These are phyloP conservation scores for Botryotinia narcissicola DNA, from an alignment of 2,329 filamentous ascomycete species.

Conservation along the genomic window DNA sequence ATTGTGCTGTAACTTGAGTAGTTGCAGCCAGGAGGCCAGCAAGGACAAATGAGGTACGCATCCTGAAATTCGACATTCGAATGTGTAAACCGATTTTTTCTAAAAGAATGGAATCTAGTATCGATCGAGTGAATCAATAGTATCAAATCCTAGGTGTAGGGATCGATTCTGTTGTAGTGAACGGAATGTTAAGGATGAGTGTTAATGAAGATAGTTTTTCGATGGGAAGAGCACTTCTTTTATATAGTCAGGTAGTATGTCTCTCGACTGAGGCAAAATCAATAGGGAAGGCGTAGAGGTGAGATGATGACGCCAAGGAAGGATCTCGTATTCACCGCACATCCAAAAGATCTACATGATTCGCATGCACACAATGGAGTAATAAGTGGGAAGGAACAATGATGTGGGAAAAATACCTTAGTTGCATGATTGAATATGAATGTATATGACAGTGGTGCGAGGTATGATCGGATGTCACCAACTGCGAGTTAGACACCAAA, in stretches of 20 bases:
- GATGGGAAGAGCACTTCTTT: background rate
- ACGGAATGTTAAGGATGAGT: background rate
- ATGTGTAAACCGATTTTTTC: background rate
- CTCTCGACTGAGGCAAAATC: background rate
- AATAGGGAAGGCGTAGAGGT: constrained; percentile 2
- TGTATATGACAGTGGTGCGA: background rate
- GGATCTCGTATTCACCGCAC: constrained; percentile 11
- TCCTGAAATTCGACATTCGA: constrained; percentile 15
- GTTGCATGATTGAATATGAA: background rate
- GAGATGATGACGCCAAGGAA: constrained; percentile 8
- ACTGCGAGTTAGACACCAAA: background rate
- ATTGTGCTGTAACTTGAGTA: constrained; percentile 32
- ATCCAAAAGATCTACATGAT: constrained; percentile 5
- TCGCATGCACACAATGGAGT: background rate
- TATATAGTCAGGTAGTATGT: background rate
- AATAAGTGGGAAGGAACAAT: background rate
- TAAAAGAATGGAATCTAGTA: background rate
- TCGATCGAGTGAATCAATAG: background rate
- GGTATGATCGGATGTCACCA: background rate
- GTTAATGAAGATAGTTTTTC: background rate
- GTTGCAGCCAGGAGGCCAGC: constrained; percentile 26
- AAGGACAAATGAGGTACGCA: constrained; percentile 29
- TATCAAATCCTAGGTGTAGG: background rate
- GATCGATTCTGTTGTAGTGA: background rate
- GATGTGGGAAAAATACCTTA: background rate